Base-by-base conservation (phyloP, 768 basidiomycete genomes). In the Boletales sp. region DNA sequence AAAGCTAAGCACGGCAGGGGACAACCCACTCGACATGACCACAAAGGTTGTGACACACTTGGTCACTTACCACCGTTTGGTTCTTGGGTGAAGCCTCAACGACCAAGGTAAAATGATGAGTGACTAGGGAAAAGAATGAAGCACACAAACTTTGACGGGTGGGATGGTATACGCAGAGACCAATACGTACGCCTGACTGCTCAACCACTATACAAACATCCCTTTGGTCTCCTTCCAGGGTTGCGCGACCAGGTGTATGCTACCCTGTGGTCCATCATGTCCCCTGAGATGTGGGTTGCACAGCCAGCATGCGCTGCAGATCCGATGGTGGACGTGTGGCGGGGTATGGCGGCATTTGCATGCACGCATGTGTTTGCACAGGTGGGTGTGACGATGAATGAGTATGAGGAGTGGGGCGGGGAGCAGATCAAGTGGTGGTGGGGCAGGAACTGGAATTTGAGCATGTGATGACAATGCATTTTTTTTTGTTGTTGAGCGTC, bases 391-490 rank as follows among this genome's bases (percentile, higher is more conserved):
- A 90, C 86, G 14, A 77, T 74, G 58, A 82, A 78, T 5, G 90
- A 97, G 64, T 99, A 97, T 57, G 83, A 91, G 8, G 97, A 99
- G 66, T 80, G 83, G 69, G 95, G 97, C 0, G 83, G 82, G 2
- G 94, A 97, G 67, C 78, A 90, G 52, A 74, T 94, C 51, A 90
- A 86, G 67, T 78, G 78, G 63, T 97, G 97, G 87, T 90, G 87
- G 81, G 92, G 92, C 64, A 86, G 94, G 8, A 97, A 98, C 64
- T 90, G 86, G 85, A 89, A 90, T 61, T 57, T 46, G 0, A 19
- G 53, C 1, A 44, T 51, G 45, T 67, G 53, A 41, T 34, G 13
- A 24, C 39, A 10, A 18, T 39, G n/a, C 19, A 17, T 19, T 27
- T n/a, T n/a, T 40, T 27, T 4, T 40, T 38, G 35, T 38, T 32